Percentiles rank a stretch among this genome's conserved stretches.
These are phyloP conservation scores for Coemansia sp. DNA, from an alignment of 192 early-diverging fungal genomes.

Conservation along the genomic window DNA sequence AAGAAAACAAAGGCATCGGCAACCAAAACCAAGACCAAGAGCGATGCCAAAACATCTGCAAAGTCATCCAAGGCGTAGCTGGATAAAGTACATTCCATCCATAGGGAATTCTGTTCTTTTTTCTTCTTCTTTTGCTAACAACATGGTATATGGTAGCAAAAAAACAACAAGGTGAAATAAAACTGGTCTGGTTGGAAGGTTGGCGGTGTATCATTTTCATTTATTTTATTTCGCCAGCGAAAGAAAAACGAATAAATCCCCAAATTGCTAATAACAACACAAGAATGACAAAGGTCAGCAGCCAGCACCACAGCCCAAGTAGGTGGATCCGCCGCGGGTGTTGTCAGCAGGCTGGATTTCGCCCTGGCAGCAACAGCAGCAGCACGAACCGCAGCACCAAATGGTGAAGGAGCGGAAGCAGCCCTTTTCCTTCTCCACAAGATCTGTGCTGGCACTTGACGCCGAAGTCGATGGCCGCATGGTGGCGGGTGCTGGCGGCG, in stretches of 20 bases:
- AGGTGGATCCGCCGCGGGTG: slow-evolving; percentile 23
- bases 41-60: neutral
- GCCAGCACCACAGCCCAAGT: slow-evolving; percentile 1
- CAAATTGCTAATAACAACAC: neutral
- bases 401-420: slow-evolving; percentile 34
- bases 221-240: neutral
- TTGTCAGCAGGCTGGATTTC: slow-evolving; percentile 19
- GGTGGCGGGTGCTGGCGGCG: neutral
- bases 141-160: too few species aligned
- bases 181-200: too few species aligned
- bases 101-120: too few species aligned
- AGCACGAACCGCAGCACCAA: slow-evolving; percentile 24
- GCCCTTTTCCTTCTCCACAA: slow-evolving; percentile 25
- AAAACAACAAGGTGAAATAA: too few species aligned
- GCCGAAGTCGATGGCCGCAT: slow-evolving; percentile 8
- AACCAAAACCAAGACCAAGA: neutral
- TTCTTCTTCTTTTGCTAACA: too few species aligned
- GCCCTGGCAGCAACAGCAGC: slow-evolving; percentile 34
- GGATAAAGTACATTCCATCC: too few species aligned
- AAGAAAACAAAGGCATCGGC: neutral
- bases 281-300: neutral
- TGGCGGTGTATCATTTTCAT: neutral
- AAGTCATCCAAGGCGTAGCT: neutral
- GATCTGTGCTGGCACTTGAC: slow-evolving; percentile 20
- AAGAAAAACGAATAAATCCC: neutral